Conservation (phyloP, 768 basidiomycete genomes). For the Hericium coralloides region DNA sequence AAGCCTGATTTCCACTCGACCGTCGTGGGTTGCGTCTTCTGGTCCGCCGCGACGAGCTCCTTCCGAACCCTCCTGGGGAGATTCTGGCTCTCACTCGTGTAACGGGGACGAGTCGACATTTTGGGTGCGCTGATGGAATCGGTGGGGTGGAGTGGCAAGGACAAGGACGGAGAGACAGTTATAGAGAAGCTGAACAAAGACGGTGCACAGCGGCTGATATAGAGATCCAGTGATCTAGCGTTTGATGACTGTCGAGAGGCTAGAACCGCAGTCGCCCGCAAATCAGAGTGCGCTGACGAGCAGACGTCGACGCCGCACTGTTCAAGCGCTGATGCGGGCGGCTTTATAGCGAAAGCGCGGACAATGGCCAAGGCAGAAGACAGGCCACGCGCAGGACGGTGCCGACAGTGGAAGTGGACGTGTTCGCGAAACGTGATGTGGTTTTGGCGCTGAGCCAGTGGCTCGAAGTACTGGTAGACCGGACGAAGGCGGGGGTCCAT, state of each 20-base stretch:
- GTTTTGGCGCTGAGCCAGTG: background rate
- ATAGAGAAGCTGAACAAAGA: background rate
- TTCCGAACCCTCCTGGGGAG: background rate
- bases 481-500: background rate
- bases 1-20: conserved; percentile 12
- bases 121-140: background rate
- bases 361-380: no score
- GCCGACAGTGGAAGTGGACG: background rate
- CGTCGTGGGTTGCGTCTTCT: conserved; percentile 11
- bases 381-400: no score
- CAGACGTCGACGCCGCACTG: no score
- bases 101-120: background rate
- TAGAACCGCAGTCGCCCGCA: background rate
- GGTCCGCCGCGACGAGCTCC: background rate
- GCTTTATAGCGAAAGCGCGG: no score
- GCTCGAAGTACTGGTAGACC: background rate
- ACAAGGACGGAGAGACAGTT: background rate
- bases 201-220: background rate
- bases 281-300: no score
- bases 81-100: background rate
- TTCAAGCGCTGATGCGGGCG: no score
- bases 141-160: background rate
- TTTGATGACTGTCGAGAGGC: background rate
- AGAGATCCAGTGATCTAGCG: background rate
- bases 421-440: background rate